Evolutionary conservation across 805 yeast species (phyloP).

Genomic region (Kluyveromyces starmeri): DNA sequence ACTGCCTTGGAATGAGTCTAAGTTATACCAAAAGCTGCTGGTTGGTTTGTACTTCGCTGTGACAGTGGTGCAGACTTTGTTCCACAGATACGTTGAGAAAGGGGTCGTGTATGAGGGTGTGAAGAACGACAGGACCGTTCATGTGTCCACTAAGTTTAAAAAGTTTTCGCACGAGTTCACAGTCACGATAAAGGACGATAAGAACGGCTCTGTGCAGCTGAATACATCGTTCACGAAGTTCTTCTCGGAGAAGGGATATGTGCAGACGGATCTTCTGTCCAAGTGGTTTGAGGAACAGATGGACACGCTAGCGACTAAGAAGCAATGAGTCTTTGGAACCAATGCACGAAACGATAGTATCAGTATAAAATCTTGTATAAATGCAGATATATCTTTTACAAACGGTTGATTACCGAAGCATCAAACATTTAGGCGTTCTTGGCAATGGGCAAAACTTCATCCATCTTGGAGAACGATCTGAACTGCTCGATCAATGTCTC

Average conservation of each 20-base stretch:
- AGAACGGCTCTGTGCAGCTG: constrained; percentile 11
- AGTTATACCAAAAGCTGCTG: constrained; percentile 32
- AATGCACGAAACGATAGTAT: too few relatives aligned
- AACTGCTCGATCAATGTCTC: constrained; percentile 36
- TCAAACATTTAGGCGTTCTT: too few relatives aligned
- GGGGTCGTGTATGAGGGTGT: constrained; percentile 38
- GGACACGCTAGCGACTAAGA: constrained; percentile 30
- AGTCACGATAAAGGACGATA: constrained; percentile 28
- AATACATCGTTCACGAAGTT: constrained; percentile 28
- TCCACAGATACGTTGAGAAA: constrained; percentile 32
- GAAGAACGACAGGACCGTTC: constrained; percentile 26
- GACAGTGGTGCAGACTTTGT: constrained; percentile 33
- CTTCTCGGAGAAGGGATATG: constrained; percentile 34
- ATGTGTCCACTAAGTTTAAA: constrained; percentile 27
- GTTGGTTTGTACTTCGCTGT: constrained; percentile 34
- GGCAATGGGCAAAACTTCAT: constrained; percentile 31
- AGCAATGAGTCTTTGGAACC: too few relatives aligned
- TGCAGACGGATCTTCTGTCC: constrained; percentile 34
- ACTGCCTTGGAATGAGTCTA: constrained; percentile 34
- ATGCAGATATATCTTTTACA: too few relatives aligned
- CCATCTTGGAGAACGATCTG: constrained; percentile 61
- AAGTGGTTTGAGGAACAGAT: constrained; percentile 31
- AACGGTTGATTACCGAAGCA: too few relatives aligned
- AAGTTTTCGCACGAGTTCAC: constrained; percentile 40
- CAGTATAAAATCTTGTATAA: neutral